phyloP scores from a whole-genome alignment of 2,329 filamentous ascomycete species.

The Pseudocercospora cruenta region DNA sequence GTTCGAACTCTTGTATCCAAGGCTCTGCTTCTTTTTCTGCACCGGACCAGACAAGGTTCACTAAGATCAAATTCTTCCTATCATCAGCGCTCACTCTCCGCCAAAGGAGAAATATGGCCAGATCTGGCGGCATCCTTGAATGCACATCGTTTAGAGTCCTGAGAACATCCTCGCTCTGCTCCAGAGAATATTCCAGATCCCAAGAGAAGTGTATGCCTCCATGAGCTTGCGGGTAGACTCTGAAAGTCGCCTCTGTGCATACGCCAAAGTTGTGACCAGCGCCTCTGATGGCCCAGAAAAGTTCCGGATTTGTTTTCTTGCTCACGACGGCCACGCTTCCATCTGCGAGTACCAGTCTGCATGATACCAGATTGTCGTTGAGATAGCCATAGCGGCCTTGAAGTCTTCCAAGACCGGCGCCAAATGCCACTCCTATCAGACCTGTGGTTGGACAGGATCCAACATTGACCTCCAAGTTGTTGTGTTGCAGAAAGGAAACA shows the following conservation, averaged over 20 bases:
- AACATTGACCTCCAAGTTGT: constrained; percentile 10
- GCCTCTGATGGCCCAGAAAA: constrained; percentile 29
- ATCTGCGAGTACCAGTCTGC: constrained; percentile 10
- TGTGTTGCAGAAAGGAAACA: constrained; percentile 6
- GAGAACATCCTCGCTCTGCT: constrained; percentile 15
- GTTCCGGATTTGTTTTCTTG: constrained; percentile 18
- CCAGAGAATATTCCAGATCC: constrained; percentile 14
- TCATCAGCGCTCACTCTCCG: constrained; percentile 2
- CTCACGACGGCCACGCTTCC: neutral
- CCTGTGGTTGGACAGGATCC: constrained; percentile 11
- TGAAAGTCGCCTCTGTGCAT: constrained; percentile 2
- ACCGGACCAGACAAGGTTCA: constrained; percentile 17
- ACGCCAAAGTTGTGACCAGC: constrained; percentile 29
- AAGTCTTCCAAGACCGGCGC: constrained; percentile 14
- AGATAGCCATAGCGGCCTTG: constrained; percentile 17
- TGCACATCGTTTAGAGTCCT: constrained; percentile 10
- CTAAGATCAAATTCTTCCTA: constrained; percentile 13
- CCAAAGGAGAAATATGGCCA: constrained; percentile 17
- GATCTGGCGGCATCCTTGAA: constrained; percentile 9
- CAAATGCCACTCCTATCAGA: constrained; percentile 14
- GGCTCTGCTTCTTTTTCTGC: neutral
- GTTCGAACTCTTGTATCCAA: constrained; percentile 10
- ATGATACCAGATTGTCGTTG: constrained; percentile 15
- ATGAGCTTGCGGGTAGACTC: constrained; percentile 3
- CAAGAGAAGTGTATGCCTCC: constrained; percentile 7